A percentile compares a stretch with the other conserved stretches of the same genome.
phyloP scores from a whole-genome alignment of 805 yeast genomes.

The Wickerhamiella domercqiae region DNA sequence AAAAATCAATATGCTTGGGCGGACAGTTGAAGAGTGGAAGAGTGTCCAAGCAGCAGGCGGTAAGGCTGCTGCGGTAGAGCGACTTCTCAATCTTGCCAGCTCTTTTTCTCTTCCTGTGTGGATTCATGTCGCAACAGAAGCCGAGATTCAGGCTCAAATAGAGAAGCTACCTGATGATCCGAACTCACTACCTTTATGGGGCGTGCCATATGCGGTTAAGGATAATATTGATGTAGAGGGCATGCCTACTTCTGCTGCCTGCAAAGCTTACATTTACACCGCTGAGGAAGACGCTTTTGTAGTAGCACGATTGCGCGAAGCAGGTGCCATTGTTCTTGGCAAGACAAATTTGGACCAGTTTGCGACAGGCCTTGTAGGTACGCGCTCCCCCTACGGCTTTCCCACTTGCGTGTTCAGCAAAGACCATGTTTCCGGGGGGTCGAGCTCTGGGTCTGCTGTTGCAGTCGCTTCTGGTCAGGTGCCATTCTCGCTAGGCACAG shows the following conservation, averaged over 20 bases:
- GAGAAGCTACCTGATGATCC: constrained; percentile 29
- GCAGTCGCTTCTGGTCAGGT: constrained; percentile 83
- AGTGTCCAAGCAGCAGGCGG: constrained; percentile 48
- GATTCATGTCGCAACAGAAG: constrained; percentile 61
- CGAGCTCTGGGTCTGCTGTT: constrained; percentile 90
- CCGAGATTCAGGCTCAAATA: constrained; percentile 66
- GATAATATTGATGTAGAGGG: constrained; percentile 86
- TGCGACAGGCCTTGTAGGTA: constrained; percentile 94
- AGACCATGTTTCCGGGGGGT: constrained; percentile 83
- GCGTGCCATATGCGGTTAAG: constrained; percentile 90
- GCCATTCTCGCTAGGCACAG: constrained; percentile 84
- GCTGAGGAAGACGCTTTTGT: constrained; percentile 65
- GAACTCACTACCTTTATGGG: constrained; percentile 45
- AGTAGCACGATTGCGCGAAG: constrained; percentile 56
- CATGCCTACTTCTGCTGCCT: constrained; percentile 83
- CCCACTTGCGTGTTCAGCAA: constrained; percentile 65
- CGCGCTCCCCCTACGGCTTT: constrained; percentile 87
- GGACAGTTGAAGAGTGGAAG: constrained; percentile 80
- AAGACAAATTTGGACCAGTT: constrained; percentile 94
- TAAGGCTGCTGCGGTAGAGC: constrained; percentile 40
- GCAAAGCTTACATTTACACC: constrained; percentile 63
- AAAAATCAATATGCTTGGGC: constrained; percentile 37
- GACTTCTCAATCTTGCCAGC: constrained; percentile 28
- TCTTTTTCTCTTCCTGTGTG: constrained; percentile 65
- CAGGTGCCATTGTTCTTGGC: constrained; percentile 88